These are phyloP conservation scores for Syncephalastrum racemosum DNA, from an alignment of 371 early-diverging fungal genomes.

Conservation along the genomic window DNA sequence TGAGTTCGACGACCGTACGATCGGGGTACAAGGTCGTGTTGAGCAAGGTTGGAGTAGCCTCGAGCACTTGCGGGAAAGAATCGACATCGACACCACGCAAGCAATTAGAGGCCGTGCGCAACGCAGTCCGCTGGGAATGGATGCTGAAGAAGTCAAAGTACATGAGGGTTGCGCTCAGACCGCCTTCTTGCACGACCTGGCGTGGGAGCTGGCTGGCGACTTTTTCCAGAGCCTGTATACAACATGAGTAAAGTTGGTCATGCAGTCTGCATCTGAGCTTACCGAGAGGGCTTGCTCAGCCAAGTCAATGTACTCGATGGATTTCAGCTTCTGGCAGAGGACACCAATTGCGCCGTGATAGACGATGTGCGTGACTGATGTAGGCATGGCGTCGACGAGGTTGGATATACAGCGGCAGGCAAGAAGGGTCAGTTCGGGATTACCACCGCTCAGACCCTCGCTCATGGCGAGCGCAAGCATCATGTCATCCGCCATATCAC, in stretches of 20 bases:
- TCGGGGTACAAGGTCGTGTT: slow-evolving; percentile 70
- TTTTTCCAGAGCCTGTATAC: slow-evolving; percentile 67
- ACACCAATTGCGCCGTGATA: slow-evolving; percentile 72
- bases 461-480: slow-evolving; percentile 48
- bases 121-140: slow-evolving; percentile 82
- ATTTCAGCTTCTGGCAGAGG: slow-evolving; percentile 73
- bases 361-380: slow-evolving; percentile 61
- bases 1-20: slow-evolving; percentile 70
- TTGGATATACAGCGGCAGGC: slow-evolving; percentile 89
- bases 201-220: slow-evolving; percentile 72
- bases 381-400: slow-evolving; percentile 85
- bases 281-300: slow-evolving; percentile 86
- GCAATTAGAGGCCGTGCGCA: slow-evolving; percentile 81
- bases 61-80: slow-evolving; percentile 62
- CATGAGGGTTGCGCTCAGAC: slow-evolving; percentile 76
- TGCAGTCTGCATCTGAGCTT: slow-evolving; percentile 11
- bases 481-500: slow-evolving; percentile 44
- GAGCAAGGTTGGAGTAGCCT: slow-evolving; percentile 71
- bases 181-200: slow-evolving; percentile 76
- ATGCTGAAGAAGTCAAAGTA: slow-evolving; percentile 90
- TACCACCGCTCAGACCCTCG: slow-evolving; percentile 46
- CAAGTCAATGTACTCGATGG: slow-evolving; percentile 88
- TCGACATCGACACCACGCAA: slow-evolving; percentile 62
- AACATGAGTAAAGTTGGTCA: neutral
- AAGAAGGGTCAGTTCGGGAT: slow-evolving; percentile 79